Evolutionary conservation across 2,329 filamentous ascomycete species (phyloP), one percentile per base, ranked within the genome.

Genomic region (Cercospora citrullina): DNA sequence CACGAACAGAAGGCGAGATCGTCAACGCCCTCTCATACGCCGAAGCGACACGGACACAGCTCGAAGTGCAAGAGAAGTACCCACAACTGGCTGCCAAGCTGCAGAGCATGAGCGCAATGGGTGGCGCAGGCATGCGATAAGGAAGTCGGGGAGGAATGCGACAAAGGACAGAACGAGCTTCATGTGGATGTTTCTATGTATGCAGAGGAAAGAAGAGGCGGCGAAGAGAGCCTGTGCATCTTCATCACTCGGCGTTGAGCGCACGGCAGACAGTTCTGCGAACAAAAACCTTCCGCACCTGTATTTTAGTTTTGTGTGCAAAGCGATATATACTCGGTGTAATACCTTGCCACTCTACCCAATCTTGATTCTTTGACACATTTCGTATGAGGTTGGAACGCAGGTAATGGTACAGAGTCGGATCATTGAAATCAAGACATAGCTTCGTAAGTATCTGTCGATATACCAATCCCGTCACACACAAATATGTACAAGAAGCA

Each of bases 1-100:
- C 93, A 58, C 87, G 95, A 75, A 99, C 95, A 36, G 94, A 97
- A 77, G 92, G 91, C 68, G 95, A 99, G 84, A 94, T 98, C 71
- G 89, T 98, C 73, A 98, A 98, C 77, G 95, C 95, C 6, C 86
- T 99, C 18, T 97, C 93, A 21, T 99, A 99, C 78, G 95, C 95
- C 31, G 95, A 99, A 82, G 95, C 95, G 21, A 98, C 95, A 45
- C 87, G 95, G 77, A 98, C 95, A 71, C 95, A 99, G 81, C 88
- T 99, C 70, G 92, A 97, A 82, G 83, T 85, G 45, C 83, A 85
- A 77, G 82, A 85, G 73, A 85, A 85, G 72, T 85, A 85, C 74
- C 84, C 84, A 16, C 82, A 84, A 72, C 80, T 85, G 2, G 83
- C 83, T 26, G 79, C 77, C 57, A 77, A 81, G 73, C 74, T 85